Base-by-base conservation (phyloP, 73 alveolate genomes). In the Stentor coeruleus region DNA sequence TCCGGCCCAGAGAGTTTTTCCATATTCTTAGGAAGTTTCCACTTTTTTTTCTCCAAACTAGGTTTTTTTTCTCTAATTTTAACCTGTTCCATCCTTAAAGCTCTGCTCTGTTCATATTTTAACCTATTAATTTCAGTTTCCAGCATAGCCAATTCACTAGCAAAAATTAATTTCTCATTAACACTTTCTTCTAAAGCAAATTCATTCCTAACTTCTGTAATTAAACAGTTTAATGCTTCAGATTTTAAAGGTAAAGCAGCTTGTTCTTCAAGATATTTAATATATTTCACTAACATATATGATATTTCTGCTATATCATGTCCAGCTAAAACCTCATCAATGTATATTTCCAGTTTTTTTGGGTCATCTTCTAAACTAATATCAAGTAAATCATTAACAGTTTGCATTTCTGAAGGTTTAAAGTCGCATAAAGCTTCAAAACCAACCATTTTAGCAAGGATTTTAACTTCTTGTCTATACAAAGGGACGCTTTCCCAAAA, bases 381-480 rank as follows among this genome's bases (percentile, higher is more conserved):
- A 11, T 66, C 79, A 20, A 66, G n/a, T 14, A 66, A 26, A 37
- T 66, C 0, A 66, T 66, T 66, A 66, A 66, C 33, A 66, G 39
- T 66, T 26, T 66, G 40, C 1, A 66, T 66, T 66, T 66, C 79
- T 33, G 79, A 66, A 66, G 79, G 79, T 40, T 66, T 66, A 20
- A 20, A 2, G n/a, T 26, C 39, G 15, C 36, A 66, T 20, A 28
- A 20, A 28, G 20, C 33, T 28, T 66, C 79, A 66, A 66, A 20
- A 28, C 79, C 79, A 20, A 66, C 39, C n/a, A 66, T 66, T 20
- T 66, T 40, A 20, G 40, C 11, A 20, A 66, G 39, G 1, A 31
- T 31, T 20, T 66, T 66, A 14, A 66, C 2, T 2, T 66, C 79
- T 33, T 66, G 40, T 33, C 79, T 20, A 1, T 66, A 11, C n/a